phyloP scores from a whole-genome alignment of 805 yeast genomes.

The Kluyveromyces dobzhanskii region DNA sequence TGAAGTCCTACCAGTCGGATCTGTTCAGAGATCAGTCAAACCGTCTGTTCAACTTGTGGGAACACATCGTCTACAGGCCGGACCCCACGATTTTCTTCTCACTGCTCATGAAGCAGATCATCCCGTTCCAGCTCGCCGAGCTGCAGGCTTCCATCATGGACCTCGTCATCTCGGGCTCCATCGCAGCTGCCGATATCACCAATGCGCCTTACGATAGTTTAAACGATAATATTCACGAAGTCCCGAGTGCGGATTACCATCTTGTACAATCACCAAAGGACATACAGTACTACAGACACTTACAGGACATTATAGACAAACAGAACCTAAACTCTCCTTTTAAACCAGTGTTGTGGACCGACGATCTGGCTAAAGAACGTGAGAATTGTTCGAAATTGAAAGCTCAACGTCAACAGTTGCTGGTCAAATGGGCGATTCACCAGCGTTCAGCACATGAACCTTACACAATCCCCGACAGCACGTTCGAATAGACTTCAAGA shows the following conservation, averaged over 20 bases:
- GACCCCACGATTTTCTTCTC: slow-evolving; percentile 62
- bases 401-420: slow-evolving; percentile 13
- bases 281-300: slow-evolving; percentile 19
- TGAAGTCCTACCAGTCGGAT: slow-evolving; percentile 22
- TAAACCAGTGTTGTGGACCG: slow-evolving; percentile 22
- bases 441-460: neutral
- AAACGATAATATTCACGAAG: slow-evolving; percentile 4
- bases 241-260: slow-evolving; percentile 9
- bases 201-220: slow-evolving; percentile 1
- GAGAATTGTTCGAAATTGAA: slow-evolving; percentile 12
- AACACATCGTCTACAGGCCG: slow-evolving; percentile 46
- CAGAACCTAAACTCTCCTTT: slow-evolving; percentile 11
- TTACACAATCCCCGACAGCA: neutral
- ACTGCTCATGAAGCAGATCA: slow-evolving; percentile 51
- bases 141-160: slow-evolving; percentile 60
- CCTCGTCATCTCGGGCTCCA: slow-evolving; percentile 45
- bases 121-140: slow-evolving; percentile 56
- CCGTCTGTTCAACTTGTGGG: slow-evolving; percentile 42
- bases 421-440: slow-evolving; percentile 11
- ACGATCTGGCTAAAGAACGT: slow-evolving; percentile 11
- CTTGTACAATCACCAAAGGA: slow-evolving; percentile 16
- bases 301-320: slow-evolving; percentile 16
- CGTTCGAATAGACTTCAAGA: too few relatives aligned
- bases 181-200: neutral
- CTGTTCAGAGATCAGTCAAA: slow-evolving; percentile 17